Percentiles rank a stretch among this genome's conserved stretches.
phyloP scores from a whole-genome alignment of 2,329 filamentous ascomycete species.

The Sclerotinia subarctica region DNA sequence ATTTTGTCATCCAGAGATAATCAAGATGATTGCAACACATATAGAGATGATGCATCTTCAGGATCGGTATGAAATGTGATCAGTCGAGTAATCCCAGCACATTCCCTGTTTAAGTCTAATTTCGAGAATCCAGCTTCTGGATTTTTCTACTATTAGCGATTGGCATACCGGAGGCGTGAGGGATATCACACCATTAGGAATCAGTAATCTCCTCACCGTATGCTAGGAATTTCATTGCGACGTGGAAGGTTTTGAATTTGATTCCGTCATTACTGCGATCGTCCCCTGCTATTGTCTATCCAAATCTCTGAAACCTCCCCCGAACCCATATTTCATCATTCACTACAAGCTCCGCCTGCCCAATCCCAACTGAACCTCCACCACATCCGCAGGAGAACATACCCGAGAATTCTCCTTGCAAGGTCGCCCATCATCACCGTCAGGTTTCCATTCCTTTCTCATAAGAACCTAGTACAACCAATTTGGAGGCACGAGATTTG shows the following conservation, averaged over 20 bases:
- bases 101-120: background rate
- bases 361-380: background rate
- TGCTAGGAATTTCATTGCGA: background rate
- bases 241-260: background rate
- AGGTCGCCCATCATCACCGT: no score
- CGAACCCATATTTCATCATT: no score
- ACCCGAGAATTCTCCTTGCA: no score
- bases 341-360: no score
- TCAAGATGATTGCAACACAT: constrained; percentile 12
- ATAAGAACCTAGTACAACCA: no score
- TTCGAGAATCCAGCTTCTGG: background rate
- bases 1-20: background rate
- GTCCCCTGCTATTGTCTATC: no score
- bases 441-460: no score
- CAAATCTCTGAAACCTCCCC: no score
- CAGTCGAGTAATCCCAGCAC: background rate
- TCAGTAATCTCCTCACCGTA: background rate
- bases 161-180: background rate
- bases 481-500: background rate
- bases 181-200: background rate
- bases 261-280: background rate
- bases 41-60: background rate
- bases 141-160: background rate
- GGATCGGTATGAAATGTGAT: background rate
- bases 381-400: background rate